A percentile compares a stretch with the other conserved stretches of the same genome.
phyloP scores from a whole-genome alignment of 116 monocot genomes.

The Thalassia testudinum region DNA sequence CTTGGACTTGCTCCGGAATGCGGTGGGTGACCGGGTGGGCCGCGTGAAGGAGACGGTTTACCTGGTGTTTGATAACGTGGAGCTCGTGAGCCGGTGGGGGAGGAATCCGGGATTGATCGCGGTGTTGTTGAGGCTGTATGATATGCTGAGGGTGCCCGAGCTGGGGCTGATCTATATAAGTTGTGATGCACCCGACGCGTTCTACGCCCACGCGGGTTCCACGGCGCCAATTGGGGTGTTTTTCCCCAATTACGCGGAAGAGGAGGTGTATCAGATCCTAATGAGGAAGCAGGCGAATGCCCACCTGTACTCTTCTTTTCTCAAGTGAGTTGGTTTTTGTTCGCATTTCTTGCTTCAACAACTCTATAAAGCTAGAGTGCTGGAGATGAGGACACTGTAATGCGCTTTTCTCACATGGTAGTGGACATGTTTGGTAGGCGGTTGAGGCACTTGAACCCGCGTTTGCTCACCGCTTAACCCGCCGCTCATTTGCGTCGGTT shows the following conservation, averaged over 20 bases:
- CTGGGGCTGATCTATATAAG: conserved; percentile 75
- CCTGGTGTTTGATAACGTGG: conserved; percentile 76
- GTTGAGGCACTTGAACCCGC: no score
- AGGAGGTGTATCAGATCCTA: conserved; percentile 51
- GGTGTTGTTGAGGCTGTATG: conserved; percentile 46
- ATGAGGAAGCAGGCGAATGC: conserved; percentile 51
- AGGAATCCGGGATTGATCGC: conserved; percentile 32
- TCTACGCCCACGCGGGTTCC: conserved; percentile 42
- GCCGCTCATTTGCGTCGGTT: no score
- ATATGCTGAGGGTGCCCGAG: conserved; percentile 27
- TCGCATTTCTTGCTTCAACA: no score
- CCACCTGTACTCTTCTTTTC: conserved; percentile 63
- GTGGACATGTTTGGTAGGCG: no score
- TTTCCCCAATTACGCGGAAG: conserved; percentile 72
- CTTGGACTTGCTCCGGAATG: conserved; percentile 30
- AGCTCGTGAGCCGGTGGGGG: conserved; percentile 55
- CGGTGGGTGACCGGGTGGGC: not conserved
- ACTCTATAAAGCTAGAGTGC: no score
- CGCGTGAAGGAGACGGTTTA: conserved; percentile 16
- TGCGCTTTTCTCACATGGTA: no score
- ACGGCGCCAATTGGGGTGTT: conserved; percentile 35
- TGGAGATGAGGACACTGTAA: no score
- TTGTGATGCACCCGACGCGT: conserved; percentile 42
- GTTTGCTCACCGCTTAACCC: no score
- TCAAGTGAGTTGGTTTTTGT: conserved; percentile 34